Percentiles rank a stretch among this genome's conserved stretches.
Evolutionary conservation across 768 basidiomycete species (phyloP).

Genomic region (Phylloporus scabripes): DNA sequence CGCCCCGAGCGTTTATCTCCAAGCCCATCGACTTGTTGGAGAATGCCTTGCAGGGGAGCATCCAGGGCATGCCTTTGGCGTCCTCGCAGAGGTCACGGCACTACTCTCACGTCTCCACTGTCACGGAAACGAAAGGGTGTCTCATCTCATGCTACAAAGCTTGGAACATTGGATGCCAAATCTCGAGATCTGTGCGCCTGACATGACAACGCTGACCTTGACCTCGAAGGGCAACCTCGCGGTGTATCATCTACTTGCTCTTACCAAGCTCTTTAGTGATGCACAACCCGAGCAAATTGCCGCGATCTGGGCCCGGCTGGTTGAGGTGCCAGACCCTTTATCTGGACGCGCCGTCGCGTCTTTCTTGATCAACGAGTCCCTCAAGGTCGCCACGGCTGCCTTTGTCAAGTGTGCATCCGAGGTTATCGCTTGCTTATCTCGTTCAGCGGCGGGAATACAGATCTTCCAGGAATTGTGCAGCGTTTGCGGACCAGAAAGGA

Average conservation of each 20-base stretch:
- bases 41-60: conserved; percentile 76
- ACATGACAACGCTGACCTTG: conserved; percentile 30
- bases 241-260: conserved; percentile 76
- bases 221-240: conserved; percentile 51
- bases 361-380: conserved; percentile 84
- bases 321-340: conserved; percentile 60
- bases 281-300: conserved; percentile 76
- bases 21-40: conserved; percentile 73
- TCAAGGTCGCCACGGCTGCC: conserved; percentile 71
- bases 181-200: conserved; percentile 51
- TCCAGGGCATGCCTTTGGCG: conserved; percentile 54
- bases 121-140: conserved; percentile 42
- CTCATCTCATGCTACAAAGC: conserved; percentile 66
- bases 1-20: conserved; percentile 70
- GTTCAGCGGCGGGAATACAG: conserved; percentile 63
- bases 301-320: conserved; percentile 72
- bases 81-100: conserved; percentile 65
- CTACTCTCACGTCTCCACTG: conserved; percentile 64
- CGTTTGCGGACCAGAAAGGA: conserved; percentile 77
- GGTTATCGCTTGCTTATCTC: conserved; percentile 79
- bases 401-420: conserved; percentile 78
- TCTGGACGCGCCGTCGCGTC: conserved; percentile 77
- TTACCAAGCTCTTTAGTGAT: conserved; percentile 71
- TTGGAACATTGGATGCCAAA: conserved; percentile 81
- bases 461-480: conserved; percentile 82